phyloP scores from a whole-genome alignment of 768 basidiomycete genomes.

The Termitomyces sp. region DNA sequence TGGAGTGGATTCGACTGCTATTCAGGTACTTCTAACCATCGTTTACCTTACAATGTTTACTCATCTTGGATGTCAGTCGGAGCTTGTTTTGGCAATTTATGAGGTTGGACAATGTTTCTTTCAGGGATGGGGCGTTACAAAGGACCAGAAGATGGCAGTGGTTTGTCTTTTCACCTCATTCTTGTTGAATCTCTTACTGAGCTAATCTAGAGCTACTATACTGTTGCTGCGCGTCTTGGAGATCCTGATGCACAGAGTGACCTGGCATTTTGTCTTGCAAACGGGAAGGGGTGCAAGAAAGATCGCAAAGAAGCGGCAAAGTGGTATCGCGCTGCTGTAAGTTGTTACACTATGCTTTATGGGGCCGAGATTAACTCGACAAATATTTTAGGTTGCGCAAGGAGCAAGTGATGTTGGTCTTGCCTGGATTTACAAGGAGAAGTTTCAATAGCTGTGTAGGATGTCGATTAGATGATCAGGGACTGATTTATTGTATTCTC shows the following conservation, averaged over 20 bases:
- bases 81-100: slow-evolving; percentile 84
- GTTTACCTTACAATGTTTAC: neutral
- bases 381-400: slow-evolving; percentile 37
- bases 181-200: neutral
- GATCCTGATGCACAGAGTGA: slow-evolving; percentile 86
- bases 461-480: neutral
- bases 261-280: slow-evolving; percentile 78
- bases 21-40: slow-evolving; percentile 34
- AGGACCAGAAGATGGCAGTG: slow-evolving; percentile 88
- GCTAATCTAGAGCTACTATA: slow-evolving; percentile 65
- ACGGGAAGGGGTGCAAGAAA: slow-evolving; percentile 87
- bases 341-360: slow-evolving; percentile 15
- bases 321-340: slow-evolving; percentile 86
- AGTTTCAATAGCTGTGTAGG: slow-evolving; percentile 42
- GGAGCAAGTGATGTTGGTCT: slow-evolving; percentile 79
- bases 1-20: slow-evolving; percentile 42
- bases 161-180: slow-evolving; percentile 34
- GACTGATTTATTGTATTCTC: neutral
- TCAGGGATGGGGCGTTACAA: slow-evolving; percentile 84
- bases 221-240: slow-evolving; percentile 76
- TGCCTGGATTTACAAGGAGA: slow-evolving; percentile 91
- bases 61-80: slow-evolving; percentile 37
- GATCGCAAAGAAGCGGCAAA: slow-evolving; percentile 80
- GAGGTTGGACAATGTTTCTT: slow-evolving; percentile 93
- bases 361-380: no score